Conservation (phyloP, 306 rosid species). For the cucumber (Cucumis sativus) region DNA sequence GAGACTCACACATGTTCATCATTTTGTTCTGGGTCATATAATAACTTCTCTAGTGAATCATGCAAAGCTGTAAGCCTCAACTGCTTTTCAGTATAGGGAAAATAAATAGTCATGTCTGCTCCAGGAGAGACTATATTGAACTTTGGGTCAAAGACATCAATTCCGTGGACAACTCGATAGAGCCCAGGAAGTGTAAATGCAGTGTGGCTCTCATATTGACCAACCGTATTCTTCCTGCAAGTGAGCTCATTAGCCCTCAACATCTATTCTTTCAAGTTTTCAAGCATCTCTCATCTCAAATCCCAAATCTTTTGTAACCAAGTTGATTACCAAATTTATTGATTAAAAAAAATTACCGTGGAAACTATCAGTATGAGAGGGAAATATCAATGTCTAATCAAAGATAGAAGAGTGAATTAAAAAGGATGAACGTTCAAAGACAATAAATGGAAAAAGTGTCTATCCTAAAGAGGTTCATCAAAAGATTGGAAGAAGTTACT, state of each 20-base stretch:
- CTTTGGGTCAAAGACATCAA: slow-evolving; percentile 96
- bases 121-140: slow-evolving; percentile 97
- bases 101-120: slow-evolving; percentile 77
- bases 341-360: not conserved
- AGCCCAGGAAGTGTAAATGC: slow-evolving; percentile 86
- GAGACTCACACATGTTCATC: slow-evolving; percentile 63
- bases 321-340: not conserved
- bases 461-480: not conserved
- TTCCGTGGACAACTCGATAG: slow-evolving; percentile 88
- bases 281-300: not conserved
- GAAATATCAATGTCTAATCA: not conserved
- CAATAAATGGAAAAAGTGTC: not conserved
- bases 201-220: slow-evolving; percentile 89
- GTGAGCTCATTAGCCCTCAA: not conserved
- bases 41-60: slow-evolving; percentile 56
- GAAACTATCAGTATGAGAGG: not conserved
- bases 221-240: slow-evolving; percentile 81
- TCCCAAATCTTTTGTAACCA: not conserved
- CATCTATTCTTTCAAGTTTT: not conserved
- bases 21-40: slow-evolving; percentile 50
- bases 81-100: slow-evolving; percentile 68
- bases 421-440: not conserved
- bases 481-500: not conserved
- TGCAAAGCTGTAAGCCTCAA: slow-evolving; percentile 72
- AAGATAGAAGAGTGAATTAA: not conserved